A percentile compares a stretch with the other conserved stretches of the same genome.
phyloP scores from a whole-genome alignment of 2,329 filamentous ascomycete genomes.

The Magnaporthiopsis incrustans region DNA sequence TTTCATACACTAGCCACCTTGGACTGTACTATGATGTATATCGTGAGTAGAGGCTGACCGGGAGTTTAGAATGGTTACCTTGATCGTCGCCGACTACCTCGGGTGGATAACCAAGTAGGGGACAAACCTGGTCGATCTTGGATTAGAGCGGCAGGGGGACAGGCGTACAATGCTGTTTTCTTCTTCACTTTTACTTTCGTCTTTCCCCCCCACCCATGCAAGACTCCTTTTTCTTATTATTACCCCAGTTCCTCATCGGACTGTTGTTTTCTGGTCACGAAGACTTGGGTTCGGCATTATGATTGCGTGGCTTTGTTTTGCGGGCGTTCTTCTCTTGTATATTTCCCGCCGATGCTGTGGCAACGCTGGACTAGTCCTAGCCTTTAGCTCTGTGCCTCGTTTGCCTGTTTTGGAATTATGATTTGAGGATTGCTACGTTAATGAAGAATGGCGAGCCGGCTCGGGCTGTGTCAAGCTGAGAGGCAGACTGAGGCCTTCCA shows the following conservation, averaged over 20 bases:
- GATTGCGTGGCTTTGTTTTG: not conserved
- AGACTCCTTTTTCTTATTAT: not conserved
- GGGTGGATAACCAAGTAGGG: slow-evolving; percentile 48
- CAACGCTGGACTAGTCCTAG: not conserved
- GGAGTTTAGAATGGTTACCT: slow-evolving; percentile 46
- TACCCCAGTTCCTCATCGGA: not conserved
- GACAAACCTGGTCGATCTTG: not conserved
- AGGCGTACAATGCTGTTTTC: not conserved
- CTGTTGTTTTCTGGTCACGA: not conserved
- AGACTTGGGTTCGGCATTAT: not conserved
- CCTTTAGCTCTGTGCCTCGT: not conserved
- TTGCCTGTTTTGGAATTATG: not conserved
- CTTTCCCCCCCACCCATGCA: too few species aligned
- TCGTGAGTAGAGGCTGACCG: not conserved
- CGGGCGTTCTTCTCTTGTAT: not conserved
- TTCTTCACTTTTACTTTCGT: not conserved
- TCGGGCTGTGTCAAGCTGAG: too few species aligned
- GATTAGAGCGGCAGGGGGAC: too few species aligned
- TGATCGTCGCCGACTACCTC: slow-evolving; percentile 55
- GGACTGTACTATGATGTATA: slow-evolving; percentile 18
- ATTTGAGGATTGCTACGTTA: not conserved
- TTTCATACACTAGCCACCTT: slow-evolving; percentile 10
- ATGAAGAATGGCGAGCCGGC: not conserved
- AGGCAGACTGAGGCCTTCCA: too few species aligned
- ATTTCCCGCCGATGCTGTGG: not conserved